Percentiles rank a stretch among this genome's conserved stretches.
Evolutionary conservation across 768 basidiomycete species (phyloP).

Genomic region (Tulasnella sp.): DNA sequence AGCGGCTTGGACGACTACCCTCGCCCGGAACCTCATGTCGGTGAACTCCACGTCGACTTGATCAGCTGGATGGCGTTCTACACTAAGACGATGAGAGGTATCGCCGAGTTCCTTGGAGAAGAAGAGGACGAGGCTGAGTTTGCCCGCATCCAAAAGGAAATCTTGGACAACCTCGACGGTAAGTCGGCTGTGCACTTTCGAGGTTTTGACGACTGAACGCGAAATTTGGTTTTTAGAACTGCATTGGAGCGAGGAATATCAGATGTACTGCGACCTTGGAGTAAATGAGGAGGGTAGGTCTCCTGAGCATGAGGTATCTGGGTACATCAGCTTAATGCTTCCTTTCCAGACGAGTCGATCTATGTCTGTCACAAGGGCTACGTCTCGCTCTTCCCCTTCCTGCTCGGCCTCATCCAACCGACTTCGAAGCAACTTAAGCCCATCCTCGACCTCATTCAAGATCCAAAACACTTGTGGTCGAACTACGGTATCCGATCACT

Average conservation of each 20-base stretch:
- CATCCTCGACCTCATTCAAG: constrained; percentile 68
- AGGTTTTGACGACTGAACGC: background rate
- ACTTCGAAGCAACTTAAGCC: constrained; percentile 68
- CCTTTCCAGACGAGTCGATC: constrained; percentile 67
- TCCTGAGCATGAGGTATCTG: background rate
- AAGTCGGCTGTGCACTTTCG: constrained; percentile 7
- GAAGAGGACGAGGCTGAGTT: constrained; percentile 73
- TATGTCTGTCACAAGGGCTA: constrained; percentile 90
- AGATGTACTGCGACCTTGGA: constrained; percentile 90
- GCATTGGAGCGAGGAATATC: constrained; percentile 79
- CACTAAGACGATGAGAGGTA: constrained; percentile 81
- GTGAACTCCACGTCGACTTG: constrained; percentile 87
- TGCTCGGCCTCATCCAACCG: constrained; percentile 66
- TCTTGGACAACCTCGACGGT: constrained; percentile 82
- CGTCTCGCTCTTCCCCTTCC: constrained; percentile 86
- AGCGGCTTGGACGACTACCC: constrained; percentile 98
- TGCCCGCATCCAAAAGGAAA: constrained; percentile 62
- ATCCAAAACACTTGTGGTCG: constrained; percentile 86
- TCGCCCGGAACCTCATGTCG: constrained; percentile 74
- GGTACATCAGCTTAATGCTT: background rate
- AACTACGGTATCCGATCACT: constrained; percentile 80
- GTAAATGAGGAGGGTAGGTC: constrained; percentile 69
- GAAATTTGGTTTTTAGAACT: constrained; percentile 42
- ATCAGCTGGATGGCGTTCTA: constrained; percentile 98
- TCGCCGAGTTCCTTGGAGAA: constrained; percentile 79